Percentiles rank a stretch among this genome's conserved stretches.
Conservation (phyloP, 1,284 basidiomycete genomes). For the Ceratobasidium sp. region DNA sequence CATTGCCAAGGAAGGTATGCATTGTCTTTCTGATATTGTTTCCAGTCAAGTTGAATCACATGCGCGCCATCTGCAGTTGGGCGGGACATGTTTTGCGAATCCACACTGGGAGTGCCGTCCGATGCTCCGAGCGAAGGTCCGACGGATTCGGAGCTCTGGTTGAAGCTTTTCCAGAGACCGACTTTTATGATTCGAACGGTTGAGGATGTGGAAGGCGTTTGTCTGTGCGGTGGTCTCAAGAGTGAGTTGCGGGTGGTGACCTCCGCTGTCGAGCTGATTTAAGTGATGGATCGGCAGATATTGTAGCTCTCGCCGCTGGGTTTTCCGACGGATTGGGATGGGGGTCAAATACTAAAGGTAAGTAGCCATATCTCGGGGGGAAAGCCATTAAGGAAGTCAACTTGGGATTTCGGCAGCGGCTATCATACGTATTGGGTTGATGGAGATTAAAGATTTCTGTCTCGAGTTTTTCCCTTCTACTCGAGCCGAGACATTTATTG, state of each 20-base stretch:
- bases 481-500: slow-evolving; percentile 61
- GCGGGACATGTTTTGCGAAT: slow-evolving; percentile 66
- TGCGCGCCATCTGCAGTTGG: slow-evolving; percentile 55
- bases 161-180: slow-evolving; percentile 57
- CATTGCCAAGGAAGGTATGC: slow-evolving; percentile 63
- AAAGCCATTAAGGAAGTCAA: not conserved
- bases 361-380: not conserved
- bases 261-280: not conserved
- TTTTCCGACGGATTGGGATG: slow-evolving; percentile 59
- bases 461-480: slow-evolving; percentile 66
- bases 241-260: slow-evolving; percentile 48
- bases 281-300: slow-evolving; percentile 49
- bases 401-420: slow-evolving; percentile 52
- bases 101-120: slow-evolving; percentile 64
- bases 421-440: slow-evolving; percentile 65
- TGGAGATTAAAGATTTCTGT: slow-evolving; percentile 61
- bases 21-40: not conserved
- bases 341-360: slow-evolving; percentile 60
- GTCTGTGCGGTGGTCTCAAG: slow-evolving; percentile 60
- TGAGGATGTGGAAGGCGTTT: slow-evolving; percentile 60
- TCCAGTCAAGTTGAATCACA: not conserved
- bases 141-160: slow-evolving; percentile 53
- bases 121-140: slow-evolving; percentile 43
- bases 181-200: slow-evolving; percentile 57
- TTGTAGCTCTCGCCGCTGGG: slow-evolving; percentile 60